phyloP scores from a whole-genome alignment of 1,284 basidiomycete species.

The Rhodotorula sp. region DNA sequence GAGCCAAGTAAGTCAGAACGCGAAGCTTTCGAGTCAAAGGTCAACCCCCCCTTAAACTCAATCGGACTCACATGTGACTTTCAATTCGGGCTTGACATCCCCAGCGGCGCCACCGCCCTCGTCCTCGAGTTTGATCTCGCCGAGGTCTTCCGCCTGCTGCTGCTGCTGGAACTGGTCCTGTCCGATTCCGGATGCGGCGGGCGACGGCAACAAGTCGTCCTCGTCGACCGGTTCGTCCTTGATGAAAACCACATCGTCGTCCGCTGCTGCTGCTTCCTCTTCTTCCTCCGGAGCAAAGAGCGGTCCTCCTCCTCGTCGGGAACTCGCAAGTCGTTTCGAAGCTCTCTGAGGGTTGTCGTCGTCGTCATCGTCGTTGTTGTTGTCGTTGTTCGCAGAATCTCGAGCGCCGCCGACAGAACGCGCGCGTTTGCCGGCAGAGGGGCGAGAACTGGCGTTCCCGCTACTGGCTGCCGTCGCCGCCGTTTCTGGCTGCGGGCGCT shows the following conservation, averaged over 20 bases:
- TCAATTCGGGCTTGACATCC: constrained; percentile 33
- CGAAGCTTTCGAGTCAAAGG: not conserved
- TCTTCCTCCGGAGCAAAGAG: not conserved
- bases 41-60: not conserved
- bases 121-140: constrained; percentile 7
- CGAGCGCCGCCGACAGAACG: not conserved
- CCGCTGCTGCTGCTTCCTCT: not conserved
- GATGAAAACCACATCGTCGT: constrained; percentile 11
- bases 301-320: too few relatives aligned
- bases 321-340: not conserved
- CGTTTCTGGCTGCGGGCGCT: not conserved
- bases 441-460: too few relatives aligned
- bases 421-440: not conserved
- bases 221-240: constrained; percentile 30
- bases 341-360: not conserved
- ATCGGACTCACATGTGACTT: constrained; percentile 26
- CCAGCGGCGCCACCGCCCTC: constrained; percentile 7
- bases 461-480: too few relatives aligned
- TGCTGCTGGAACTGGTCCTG: not conserved
- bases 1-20: not conserved
- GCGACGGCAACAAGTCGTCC: not conserved
- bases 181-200: not conserved
- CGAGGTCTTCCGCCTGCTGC: not conserved
- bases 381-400: not conserved
- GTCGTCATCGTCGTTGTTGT: not conserved